These are phyloP conservation scores for Saussurea involucrata DNA, from an alignment of 129 eudicot genomes.

Conservation along the genomic window DNA sequence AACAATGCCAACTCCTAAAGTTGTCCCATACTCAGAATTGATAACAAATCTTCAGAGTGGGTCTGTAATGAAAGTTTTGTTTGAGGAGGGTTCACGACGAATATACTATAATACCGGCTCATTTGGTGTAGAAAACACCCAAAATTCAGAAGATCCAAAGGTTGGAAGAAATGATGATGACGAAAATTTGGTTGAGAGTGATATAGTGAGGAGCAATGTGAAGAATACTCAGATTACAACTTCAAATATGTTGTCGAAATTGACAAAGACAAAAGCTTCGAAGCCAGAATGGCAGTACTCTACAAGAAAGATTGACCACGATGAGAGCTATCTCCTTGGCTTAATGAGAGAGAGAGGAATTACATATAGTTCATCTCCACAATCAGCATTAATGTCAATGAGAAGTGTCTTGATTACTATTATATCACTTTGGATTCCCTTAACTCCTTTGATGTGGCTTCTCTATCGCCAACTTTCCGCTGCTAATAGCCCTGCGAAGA, in stretches of 20 bases:
- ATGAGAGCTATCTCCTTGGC: conserved; percentile 75
- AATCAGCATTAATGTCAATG: conserved; percentile 58
- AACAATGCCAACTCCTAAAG: conserved; percentile 66
- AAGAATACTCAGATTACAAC: conserved; percentile 3
- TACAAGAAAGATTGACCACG: conserved; percentile 87
- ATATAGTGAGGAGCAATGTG: neutral
- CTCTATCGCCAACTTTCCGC: conserved; percentile 85
- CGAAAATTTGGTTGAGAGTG: conserved; percentile 26
- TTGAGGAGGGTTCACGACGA: conserved; percentile 88
- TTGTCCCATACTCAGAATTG: conserved; percentile 86
- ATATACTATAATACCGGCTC: conserved; percentile 62
- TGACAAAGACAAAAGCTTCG: conserved; percentile 31
- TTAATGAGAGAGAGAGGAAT: conserved; percentile 90
- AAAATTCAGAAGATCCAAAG: conserved; percentile 22
- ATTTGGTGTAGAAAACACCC: conserved; percentile 20
- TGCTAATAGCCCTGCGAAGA: conserved; percentile 87
- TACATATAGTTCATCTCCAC: conserved; percentile 81
- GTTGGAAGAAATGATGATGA: conserved; percentile 4
- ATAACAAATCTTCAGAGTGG: conserved; percentile 61
- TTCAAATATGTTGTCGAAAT: conserved; percentile 23
- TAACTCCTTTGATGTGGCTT: conserved; percentile 92
- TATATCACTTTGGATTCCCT: conserved; percentile 82
- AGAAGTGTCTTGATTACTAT: conserved; percentile 71
- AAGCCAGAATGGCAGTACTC: conserved; percentile 68
- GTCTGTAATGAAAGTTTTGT: conserved; percentile 60